Percentiles rank a stretch among this genome's conserved stretches.
phyloP scores from a whole-genome alignment of 2,329 filamentous ascomycete genomes.

The Setomelanomma holmii region DNA sequence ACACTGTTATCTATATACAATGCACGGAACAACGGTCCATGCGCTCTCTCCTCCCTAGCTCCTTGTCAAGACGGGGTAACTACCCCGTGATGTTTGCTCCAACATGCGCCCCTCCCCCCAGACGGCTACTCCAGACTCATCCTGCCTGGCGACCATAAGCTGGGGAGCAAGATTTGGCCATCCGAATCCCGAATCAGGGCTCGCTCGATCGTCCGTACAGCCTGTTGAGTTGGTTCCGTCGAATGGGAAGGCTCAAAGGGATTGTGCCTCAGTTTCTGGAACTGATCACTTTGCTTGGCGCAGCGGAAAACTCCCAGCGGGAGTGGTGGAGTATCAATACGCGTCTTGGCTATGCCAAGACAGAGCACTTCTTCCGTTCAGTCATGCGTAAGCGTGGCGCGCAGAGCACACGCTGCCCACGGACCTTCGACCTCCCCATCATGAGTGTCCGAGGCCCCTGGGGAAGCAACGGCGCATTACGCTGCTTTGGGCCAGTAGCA shows the following conservation, averaged over 20 bases:
- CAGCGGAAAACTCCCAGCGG: not conserved
- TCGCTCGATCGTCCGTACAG: conserved; percentile 7
- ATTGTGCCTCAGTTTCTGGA: conserved; percentile 9
- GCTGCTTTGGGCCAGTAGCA: conserved; percentile 1
- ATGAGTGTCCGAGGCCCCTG: not conserved
- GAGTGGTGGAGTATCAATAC: conserved; percentile 24
- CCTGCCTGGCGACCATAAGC: conserved; percentile 3
- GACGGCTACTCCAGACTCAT: conserved; percentile 19
- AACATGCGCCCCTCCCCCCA: conserved; percentile 15
- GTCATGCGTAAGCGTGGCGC: conserved; percentile 10
- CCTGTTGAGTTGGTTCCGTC: conserved; percentile 9
- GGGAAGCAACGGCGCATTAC: conserved; percentile 4
- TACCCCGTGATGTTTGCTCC: conserved; percentile 25
- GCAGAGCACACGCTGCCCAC: not conserved
- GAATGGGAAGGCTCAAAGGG: conserved; percentile 8
- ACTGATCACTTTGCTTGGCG: conserved; percentile 15
- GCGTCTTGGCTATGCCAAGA: conserved; percentile 33
- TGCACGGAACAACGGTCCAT: conserved; percentile 28
- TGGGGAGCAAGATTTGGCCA: conserved; percentile 9
- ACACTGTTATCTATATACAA: conserved; percentile 32
- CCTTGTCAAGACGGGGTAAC: conserved; percentile 31
- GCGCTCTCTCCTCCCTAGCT: conserved; percentile 16
- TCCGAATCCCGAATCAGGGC: conserved; percentile 14
- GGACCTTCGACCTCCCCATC: conserved; percentile 9
- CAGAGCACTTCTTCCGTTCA: conserved; percentile 21